Conservation (phyloP, 2,329 filamentous ascomycete genomes). For the Pseudogymnoascus sp. region DNA sequence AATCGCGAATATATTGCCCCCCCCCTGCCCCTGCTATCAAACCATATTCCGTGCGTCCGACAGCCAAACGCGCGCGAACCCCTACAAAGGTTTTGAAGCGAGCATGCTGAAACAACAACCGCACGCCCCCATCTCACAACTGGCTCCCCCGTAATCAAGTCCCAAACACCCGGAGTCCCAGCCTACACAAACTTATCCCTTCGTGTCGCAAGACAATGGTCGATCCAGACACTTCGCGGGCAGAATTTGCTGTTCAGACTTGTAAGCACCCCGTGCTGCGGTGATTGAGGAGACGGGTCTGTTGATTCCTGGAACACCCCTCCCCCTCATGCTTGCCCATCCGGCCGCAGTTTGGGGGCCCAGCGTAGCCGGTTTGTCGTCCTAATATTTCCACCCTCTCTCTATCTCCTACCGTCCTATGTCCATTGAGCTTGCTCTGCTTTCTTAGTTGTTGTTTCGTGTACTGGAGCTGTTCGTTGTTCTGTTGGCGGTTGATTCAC, state of each 20-base stretch:
- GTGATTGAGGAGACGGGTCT: neutral
- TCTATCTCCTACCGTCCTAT: conserved; percentile 2
- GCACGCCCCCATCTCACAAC: neutral
- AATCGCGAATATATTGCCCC: neutral
- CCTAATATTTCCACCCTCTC: neutral
- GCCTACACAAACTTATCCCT: neutral
- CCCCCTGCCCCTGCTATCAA: neutral
- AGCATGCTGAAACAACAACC: conserved; percentile 3
- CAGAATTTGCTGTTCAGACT: neutral
- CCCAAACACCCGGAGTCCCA: conserved; percentile 2
- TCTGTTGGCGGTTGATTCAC: conserved; percentile 16
- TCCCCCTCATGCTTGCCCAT: neutral
- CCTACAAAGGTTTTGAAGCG: neutral
- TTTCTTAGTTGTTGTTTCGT: conserved; percentile 4
- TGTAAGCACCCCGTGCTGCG: neutral
- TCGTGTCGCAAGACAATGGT: conserved; percentile 4
- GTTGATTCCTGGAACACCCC: neutral
- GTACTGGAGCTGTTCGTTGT: conserved; percentile 11
- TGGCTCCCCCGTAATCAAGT: conserved; percentile 5
- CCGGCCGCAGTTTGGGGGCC: neutral
- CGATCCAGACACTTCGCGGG: neutral
- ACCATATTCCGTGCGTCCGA: neutral
- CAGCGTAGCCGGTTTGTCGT: neutral
- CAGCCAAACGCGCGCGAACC: conserved; percentile 1
- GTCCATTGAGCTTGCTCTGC: conserved; percentile 8